These are phyloP conservation scores for Pneumocystis canis DNA, from an alignment of 1,139 yeast genomes.

Conservation along the genomic window DNA sequence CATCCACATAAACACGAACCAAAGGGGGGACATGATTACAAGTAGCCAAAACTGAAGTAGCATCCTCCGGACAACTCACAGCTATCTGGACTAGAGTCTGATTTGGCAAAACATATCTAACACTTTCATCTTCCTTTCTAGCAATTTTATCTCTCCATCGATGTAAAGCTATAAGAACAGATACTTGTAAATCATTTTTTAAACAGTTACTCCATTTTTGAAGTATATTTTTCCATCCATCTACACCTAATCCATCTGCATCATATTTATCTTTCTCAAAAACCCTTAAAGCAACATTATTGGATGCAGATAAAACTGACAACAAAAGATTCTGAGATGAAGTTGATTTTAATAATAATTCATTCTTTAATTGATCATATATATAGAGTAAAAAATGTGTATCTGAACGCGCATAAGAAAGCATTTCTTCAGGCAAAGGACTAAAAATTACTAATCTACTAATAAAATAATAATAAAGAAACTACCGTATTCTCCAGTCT, in stretches of 20 bases:
- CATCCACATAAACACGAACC: slow-evolving; percentile 5
- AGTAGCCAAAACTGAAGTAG: slow-evolving; percentile 2
- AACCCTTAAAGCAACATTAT: slow-evolving; percentile 67
- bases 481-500: slow-evolving; percentile 73
- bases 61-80: slow-evolving; percentile 11
- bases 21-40: slow-evolving; percentile 11
- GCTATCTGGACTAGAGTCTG: slow-evolving; percentile 52
- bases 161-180: slow-evolving; percentile 46
- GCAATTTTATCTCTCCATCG: slow-evolving; percentile 77
- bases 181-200: slow-evolving; percentile 36
- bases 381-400: slow-evolving; percentile 80
- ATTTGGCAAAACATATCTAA: slow-evolving; percentile 70
- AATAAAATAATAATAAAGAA: not conserved
- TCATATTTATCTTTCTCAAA: slow-evolving; percentile 37
- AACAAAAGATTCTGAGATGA: slow-evolving; percentile 29
- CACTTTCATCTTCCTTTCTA: slow-evolving; percentile 66
- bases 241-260: slow-evolving; percentile 16
- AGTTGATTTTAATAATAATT: slow-evolving; percentile 31
- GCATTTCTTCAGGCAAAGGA: slow-evolving; percentile 66
- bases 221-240: slow-evolving; percentile 31
- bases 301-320: slow-evolving; percentile 57
- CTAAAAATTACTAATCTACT: not conserved
- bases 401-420: slow-evolving; percentile 83
- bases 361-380: slow-evolving; percentile 58
- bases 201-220: slow-evolving; percentile 39